Base-by-base conservation (phyloP, 31 red algal genomes). In the Asparagopsis taxiformis region DNA sequence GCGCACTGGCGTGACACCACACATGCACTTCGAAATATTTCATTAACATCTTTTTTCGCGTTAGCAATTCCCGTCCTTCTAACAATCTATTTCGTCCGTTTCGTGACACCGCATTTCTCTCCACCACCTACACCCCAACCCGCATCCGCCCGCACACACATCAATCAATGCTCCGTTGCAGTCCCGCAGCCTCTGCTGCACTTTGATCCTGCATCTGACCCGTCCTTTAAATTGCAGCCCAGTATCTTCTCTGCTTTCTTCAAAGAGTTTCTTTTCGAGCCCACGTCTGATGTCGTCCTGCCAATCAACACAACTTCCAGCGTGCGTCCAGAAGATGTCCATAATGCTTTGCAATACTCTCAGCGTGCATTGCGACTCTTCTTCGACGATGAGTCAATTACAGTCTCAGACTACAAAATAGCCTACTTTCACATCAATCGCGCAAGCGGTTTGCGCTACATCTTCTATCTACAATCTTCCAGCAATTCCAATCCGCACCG, bases 171-270 rank as follows among this genome's bases (percentile, higher is more conserved):
- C 35, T 37, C 39, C 4, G n/a, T 31, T 20, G 49, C 59, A 21
- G 52, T 34, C 25, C 74, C 74, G 9, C 59, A 53, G 13, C 37
- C 37, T 19, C 16, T 79, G 20, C 46, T 51, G n/a, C 59, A 79
- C 24, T 79, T 79, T 35, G 74, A 79, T 50, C 74, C 74, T 30
- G 51, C 74, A 38, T 3, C 44, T 11, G 68, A 11, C 21, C 43
- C 46, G 2, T 2, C 8, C 43, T 19, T 29, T 22, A 30, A 13
- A 9, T 41, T 54, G 23, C 44, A 17, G 3, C 51, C 68, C 3
- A 48, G 11, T 55, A 26, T 72, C 17, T 87, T 87, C 58, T 69
- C 73, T 25, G 71, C 83, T 2, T 87, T 87, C 44, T 87, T 77
- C 72, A 35, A 61, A 10, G 31, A 11, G 0, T 76, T 65, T 55